These are phyloP conservation scores for Ophiocordyceps robertsii DNA, from an alignment of 2,329 filamentous ascomycete species.

Conservation along the genomic window DNA sequence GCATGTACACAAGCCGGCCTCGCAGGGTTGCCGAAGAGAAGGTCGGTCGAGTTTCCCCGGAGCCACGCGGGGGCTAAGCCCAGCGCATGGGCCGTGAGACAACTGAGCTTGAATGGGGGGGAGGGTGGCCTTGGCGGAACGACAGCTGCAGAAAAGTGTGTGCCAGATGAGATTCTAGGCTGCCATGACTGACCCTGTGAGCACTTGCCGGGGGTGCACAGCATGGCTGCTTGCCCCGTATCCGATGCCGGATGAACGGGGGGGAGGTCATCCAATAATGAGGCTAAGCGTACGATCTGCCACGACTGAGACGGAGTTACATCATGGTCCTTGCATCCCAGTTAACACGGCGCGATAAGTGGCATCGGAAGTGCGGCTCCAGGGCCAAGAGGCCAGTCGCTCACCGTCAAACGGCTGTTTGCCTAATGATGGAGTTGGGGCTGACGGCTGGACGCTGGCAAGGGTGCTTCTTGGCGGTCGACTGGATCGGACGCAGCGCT, in stretches of 20 bases:
- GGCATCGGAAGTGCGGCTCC: neutral
- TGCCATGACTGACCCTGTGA: neutral
- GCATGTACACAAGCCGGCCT: no score
- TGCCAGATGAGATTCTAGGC: neutral
- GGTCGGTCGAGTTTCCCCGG: neutral
- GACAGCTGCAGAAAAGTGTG: neutral
- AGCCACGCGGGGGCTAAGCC: neutral
- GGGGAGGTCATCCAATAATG: neutral
- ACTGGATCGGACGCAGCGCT: neutral
- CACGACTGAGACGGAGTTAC: neutral
- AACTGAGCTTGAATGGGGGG: neutral
- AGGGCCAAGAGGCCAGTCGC: neutral
- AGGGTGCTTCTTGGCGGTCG: neutral
- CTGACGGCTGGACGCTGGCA: neutral
- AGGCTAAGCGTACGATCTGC: neutral
- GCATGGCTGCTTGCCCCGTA: neutral
- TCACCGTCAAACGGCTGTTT: neutral
- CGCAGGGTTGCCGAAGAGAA: no score
- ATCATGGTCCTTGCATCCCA: neutral
- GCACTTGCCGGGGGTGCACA: neutral
- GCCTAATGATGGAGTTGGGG: neutral
- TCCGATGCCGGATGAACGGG: neutral
- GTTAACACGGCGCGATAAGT: neutral
- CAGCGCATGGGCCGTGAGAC: neutral
- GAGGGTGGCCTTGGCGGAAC: neutral